Conservation (phyloP, 73 alveolate species). For the Paraurostyla sp. region DNA sequence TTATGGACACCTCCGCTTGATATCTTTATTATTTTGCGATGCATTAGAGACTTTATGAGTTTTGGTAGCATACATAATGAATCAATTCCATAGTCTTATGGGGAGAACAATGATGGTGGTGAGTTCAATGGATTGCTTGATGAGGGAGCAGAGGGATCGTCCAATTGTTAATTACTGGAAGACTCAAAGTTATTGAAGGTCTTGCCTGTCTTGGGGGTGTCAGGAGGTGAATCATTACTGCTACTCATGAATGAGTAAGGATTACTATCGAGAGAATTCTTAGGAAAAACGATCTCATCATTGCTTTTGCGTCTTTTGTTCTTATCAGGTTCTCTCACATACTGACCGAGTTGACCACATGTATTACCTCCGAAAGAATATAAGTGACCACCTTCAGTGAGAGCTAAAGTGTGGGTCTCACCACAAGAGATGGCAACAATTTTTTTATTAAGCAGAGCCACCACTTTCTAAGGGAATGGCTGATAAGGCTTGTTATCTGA, state of each 20-base stretch:
- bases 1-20: conserved; percentile 88
- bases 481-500: conserved; percentile 86
- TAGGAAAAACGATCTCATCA: conserved; percentile 45
- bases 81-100: conserved; percentile 51
- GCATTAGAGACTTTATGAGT: conserved; percentile 72
- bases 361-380: conserved; percentile 91
- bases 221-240: conserved; percentile 51
- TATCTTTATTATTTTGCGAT: conserved; percentile 63
- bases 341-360: conserved; percentile 86
- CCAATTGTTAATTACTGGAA: too few species aligned
- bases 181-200: too few species aligned
- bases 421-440: conserved; percentile 91
- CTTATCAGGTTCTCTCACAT: conserved; percentile 24
- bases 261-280: conserved; percentile 25
- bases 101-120: conserved; percentile 33
- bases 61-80: conserved; percentile 65
- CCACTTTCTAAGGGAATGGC: conserved; percentile 83
- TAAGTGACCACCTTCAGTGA: conserved; percentile 82
- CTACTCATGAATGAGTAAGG: conserved; percentile 19
- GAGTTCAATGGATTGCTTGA: conserved; percentile 9
- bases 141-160: background rate
- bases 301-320: background rate
- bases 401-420: conserved; percentile 82
- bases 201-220: background rate
- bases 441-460: conserved; percentile 74